Evolutionary conservation across 164 flowering plant species (phyloP).

Genomic region (grape (Vitis vinifera)): ASM3070453v1 NC_081805.1:7746001-7746500

Average conservation of each 20-base stretch:
- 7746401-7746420: background rate
- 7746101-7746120: constrained; percentile 77
- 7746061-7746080: constrained; percentile 84
- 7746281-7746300: constrained; percentile 40
- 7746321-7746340: constrained; percentile 59
- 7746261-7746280: constrained; percentile 6
- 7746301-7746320: constrained; percentile 37
- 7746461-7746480: background rate
- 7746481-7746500: background rate
- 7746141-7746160: constrained; percentile 69
- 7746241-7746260: background rate
- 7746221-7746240: background rate
- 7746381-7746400: constrained; percentile 69
- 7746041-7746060: constrained; percentile 39
- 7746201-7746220: background rate
- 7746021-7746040: constrained; percentile 53
- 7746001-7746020: background rate
- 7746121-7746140: constrained; percentile 78
- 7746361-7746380: constrained; percentile 56
- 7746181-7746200: background rate
- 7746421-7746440: constrained; percentile 1
- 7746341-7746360: constrained; percentile 59
- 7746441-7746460: constrained; percentile 3
- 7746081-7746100: constrained; percentile 77
- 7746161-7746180: constrained; percentile 53